phyloP scores from a whole-genome alignment of 306 rosid species.

The Cucumis hystrix region DNA sequence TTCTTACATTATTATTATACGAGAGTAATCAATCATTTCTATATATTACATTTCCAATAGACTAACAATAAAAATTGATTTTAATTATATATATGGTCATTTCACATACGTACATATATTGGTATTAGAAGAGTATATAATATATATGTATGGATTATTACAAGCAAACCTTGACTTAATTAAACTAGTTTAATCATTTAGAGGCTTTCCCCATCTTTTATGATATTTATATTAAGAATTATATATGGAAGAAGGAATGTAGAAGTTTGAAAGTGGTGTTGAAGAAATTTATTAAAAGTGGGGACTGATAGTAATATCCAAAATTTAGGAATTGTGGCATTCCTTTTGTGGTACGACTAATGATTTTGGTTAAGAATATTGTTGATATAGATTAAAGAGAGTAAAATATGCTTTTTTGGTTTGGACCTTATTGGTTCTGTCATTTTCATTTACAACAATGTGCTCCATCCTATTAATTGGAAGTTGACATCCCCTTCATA shows the following conservation, averaged over 20 bases:
- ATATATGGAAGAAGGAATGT: background rate
- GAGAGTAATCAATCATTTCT: background rate
- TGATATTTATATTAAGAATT: too few relatives aligned
- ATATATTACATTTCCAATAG: too few relatives aligned
- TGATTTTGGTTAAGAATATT: constrained; percentile 7
- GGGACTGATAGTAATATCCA: background rate
- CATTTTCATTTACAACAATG: constrained; percentile 12
- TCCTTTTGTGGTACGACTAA: constrained; percentile 11
- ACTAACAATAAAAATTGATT: too few relatives aligned
- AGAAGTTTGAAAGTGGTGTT: background rate
- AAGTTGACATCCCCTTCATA: background rate
- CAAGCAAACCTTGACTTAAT: too few relatives aligned
- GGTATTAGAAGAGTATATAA: too few relatives aligned
- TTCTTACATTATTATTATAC: background rate
- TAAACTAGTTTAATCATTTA: too few relatives aligned
- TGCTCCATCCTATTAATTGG: constrained; percentile 7
- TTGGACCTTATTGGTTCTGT: constrained; percentile 28
- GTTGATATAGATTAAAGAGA: constrained; percentile 4
- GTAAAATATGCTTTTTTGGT: constrained; percentile 32
- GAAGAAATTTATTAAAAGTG: background rate
- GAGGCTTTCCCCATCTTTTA: too few relatives aligned
- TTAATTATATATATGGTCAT: too few relatives aligned
- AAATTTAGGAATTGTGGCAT: constrained; percentile 9
- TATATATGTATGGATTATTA: too few relatives aligned
- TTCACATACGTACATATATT: too few relatives aligned